Conservation (phyloP, 2,329 filamentous ascomycete genomes). For the Trichoderma brevicompactum region DNA sequence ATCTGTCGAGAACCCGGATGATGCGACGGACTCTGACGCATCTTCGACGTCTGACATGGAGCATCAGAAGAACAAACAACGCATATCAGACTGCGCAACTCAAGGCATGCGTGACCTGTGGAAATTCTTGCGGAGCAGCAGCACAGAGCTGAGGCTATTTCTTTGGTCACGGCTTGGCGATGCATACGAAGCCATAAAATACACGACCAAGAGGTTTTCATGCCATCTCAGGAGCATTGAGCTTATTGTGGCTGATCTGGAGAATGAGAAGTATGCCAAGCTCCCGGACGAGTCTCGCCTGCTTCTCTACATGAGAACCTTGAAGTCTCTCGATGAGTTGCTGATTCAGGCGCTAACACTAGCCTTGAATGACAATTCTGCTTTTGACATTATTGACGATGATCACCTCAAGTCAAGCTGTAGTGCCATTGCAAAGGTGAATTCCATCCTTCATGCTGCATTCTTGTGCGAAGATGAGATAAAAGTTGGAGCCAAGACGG, state of each 20-base stretch:
- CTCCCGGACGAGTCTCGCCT: conserved; percentile 68
- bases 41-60: conserved; percentile 24
- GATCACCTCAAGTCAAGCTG: conserved; percentile 76
- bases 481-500: conserved; percentile 71
- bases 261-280: conserved; percentile 65
- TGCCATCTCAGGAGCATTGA: conserved; percentile 86
- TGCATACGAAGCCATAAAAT: conserved; percentile 84
- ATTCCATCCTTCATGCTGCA: conserved; percentile 76
- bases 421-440: conserved; percentile 70
- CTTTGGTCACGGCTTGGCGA: conserved; percentile 91
- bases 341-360: conserved; percentile 72
- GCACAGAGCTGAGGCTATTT: conserved; percentile 80
- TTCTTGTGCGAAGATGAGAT: conserved; percentile 84
- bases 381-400: conserved; percentile 84
- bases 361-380: conserved; percentile 66
- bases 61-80: conserved; percentile 33
- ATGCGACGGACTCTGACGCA: conserved; percentile 30
- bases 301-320: conserved; percentile 71
- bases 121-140: conserved; percentile 81
- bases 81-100: conserved; percentile 57
- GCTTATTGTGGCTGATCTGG: conserved; percentile 69
- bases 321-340: conserved; percentile 80
- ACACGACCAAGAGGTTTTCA: conserved; percentile 84
- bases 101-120: conserved; percentile 75
- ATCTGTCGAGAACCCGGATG: conserved; percentile 27